Evolutionary conservation across 768 basidiomycete genomes (phyloP), one percentile per base, ranked within the genome.

Genomic region (Obba rivulosa): DNA sequence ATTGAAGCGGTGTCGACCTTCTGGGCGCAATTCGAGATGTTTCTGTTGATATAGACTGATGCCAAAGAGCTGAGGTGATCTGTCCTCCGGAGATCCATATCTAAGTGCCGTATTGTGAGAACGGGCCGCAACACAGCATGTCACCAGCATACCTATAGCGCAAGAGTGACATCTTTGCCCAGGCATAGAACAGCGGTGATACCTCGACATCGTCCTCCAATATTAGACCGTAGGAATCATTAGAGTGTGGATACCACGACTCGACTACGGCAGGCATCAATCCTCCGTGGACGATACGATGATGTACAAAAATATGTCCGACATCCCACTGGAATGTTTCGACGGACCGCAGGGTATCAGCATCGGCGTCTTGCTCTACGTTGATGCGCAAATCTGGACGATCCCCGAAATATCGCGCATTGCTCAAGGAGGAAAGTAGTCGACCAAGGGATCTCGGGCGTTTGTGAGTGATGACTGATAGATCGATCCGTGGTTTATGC

Each of bases 11-110:
- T 71, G 75, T 3, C 90, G 75, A 10, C 90, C 89, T 46, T 76
- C 75, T 0, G 77, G 74, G 9, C 75, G 78, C 2, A 92, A 74
- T 57, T 92, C 90, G 42, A 87, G 69, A 54, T 81, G 79, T 68
- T 87, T 92, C 58, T 87, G 89, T 59, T 92, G 89, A 62, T 93
- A 93, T 1, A 93, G 74, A 59, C 87, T 90, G 58, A 92, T 77
- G 3, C 91, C 91, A 57, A 85, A 91, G 35, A 93, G 68, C 8
- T 68, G 68, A 2, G 72, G 61, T 3, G 76, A 73, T 43, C 54
- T 62, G 39, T 75, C 64, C 8, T 59, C 57, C 4, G 53, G 54
- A 4, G 63, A 51, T 2, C 83, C 81, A 56, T 91, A 83, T 57
- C 87, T 88, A 49, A 50, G 25, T 42, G 23, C 16, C n/a, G n/a